Conservation (phyloP, 1,139 yeast species). For the Zhuliangozyma blackwelliae region DNA sequence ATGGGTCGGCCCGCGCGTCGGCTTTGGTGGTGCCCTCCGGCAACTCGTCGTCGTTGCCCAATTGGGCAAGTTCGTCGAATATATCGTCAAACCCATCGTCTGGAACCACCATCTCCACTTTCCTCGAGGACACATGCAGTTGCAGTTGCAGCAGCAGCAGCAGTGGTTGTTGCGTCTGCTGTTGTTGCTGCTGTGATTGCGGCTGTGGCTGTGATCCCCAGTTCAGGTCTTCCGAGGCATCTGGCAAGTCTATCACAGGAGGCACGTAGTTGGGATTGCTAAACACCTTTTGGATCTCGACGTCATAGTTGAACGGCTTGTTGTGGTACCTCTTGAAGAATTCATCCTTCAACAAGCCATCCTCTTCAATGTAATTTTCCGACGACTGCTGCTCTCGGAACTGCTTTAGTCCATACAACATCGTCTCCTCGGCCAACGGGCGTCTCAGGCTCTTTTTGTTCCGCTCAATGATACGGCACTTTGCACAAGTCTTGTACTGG, state of each 20-base stretch:
- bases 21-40: not conserved
- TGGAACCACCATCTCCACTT: conserved; percentile 2
- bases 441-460: conserved; percentile 45
- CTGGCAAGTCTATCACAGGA: conserved; percentile 8
- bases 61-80: conserved; percentile 8
- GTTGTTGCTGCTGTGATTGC: not conserved
- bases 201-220: conserved; percentile 1
- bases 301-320: conserved; percentile 15
- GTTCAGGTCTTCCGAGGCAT: conserved; percentile 4
- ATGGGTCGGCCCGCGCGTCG: conserved; percentile 7
- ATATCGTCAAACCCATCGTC: conserved; percentile 10
- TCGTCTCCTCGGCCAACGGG: conserved; percentile 47
- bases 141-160: conserved; percentile 1
- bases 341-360: conserved; percentile 26
- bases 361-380: conserved; percentile 40
- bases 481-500: conserved; percentile 57
- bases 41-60: conserved; percentile 10
- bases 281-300: conserved; percentile 13
- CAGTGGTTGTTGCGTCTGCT: conserved; percentile 5
- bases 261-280: conserved; percentile 14
- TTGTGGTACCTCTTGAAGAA: conserved; percentile 18
- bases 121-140: not conserved
- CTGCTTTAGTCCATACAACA: conserved; percentile 46
- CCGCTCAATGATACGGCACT: conserved; percentile 54
- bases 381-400: conserved; percentile 41